Evolutionary conservation across 805 yeast species (phyloP), one percentile per base, ranked within the genome.

Genomic region (Pichia cephalocereana): DNA sequence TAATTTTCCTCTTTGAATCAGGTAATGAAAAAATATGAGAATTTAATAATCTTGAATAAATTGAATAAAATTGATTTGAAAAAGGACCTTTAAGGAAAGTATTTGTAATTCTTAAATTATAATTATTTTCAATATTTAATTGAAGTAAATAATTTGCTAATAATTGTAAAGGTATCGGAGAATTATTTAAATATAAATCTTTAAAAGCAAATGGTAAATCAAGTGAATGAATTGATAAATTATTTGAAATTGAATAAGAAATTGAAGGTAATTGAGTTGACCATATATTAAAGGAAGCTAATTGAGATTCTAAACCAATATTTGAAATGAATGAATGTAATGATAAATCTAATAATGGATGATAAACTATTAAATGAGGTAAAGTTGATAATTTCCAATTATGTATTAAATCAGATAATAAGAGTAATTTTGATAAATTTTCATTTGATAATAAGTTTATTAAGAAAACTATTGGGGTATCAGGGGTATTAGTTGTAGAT

Each of bases 61-160:
- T 61, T 10, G 72, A 70, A 43, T 75, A 70, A 38, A 85, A 68
- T 23, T 72, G 65, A 27, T 67, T 61, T 0, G 90, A 72, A 44
- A 71, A 69, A 28, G 70, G 67, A 0, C 96, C 96, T 55, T 82
- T 77, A 14, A 80, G 74, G 41, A 71, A 78, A 3, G 74, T 63
- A 49, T 80, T 77, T 38, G 82, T 80, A 31, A 81, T 65, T 53
- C 79, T 70, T 28, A 77, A 53, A 47, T 53, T 68, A 49, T 63
- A 68, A 36, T 69, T 74, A 46, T 64, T 77, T 45, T 54, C 36
- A 4, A 60, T 49, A 44, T 75, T 71, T 12, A 82, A 50, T 26
- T 69, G 64, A 15, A 82, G 61, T 37, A 86, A 56, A 0, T 79
- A 66, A 31, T 71, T 64, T 0, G 86, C 76, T 3, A 83, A 57